Evolutionary conservation across 768 basidiomycete species (phyloP), one percentile per base, ranked within the genome.

Genomic region (Mycena vulgaris): DNA sequence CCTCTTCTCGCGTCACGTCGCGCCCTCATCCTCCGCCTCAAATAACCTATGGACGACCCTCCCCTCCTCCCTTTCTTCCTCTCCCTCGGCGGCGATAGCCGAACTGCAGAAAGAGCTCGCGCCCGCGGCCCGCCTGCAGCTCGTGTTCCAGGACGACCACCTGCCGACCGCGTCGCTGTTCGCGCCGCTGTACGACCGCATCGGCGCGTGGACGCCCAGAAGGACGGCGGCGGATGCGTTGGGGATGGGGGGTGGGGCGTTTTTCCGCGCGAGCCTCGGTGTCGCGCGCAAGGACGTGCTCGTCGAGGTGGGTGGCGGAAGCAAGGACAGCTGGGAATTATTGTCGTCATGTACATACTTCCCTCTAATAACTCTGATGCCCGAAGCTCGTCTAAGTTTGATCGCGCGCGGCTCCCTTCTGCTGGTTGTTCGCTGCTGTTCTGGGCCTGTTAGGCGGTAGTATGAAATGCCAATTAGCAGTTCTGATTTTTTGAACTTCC

Each of bases 121-220:
- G 19, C 35, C 25, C 21, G 63, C 72, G 6, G 64, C 48, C 8
- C 35, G 33, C 1, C 68, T 73, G 40, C 72, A 73, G 57, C 68
- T 73, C 53, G 23, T 73, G 23, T 70, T 73, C 51, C 60, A 53
- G 28, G 72, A 73, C 68, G 60, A 63, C 3, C 40, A 63, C 40
- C 55, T 58, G 0, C 72, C 72, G 16, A 67, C 68, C 19, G 45
- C 30, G 49, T 63, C 65, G n/a, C 56, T 70, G 3, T 73, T 66
- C 23, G 68, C 72, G 30, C 68, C 72, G 61, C 49, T 73, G 28
- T 73, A 56, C 23, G 72, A 73, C 45, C 37, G 72, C 5, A 60
- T 73, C 1, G 72, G 72, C 35, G 72, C 65, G 31, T 70, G 40
- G n/a, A 13, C 51, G 11, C 51, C 72, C 0, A 4, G 68, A 56